Conservation (phyloP, 495 filamentous ascomycete genomes). For the Aspergillus wentii region DNA sequence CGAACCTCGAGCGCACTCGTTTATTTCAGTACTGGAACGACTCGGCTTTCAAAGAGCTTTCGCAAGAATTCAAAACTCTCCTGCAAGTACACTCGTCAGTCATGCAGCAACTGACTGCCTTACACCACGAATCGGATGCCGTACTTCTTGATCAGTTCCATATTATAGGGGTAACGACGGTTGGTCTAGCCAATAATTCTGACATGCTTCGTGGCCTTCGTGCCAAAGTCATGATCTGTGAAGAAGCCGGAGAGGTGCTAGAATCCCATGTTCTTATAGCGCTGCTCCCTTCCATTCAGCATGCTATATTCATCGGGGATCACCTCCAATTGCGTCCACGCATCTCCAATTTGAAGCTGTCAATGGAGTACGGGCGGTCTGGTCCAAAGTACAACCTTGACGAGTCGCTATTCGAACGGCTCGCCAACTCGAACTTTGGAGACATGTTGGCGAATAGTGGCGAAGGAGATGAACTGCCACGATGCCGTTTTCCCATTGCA, state of each 20-base stretch:
- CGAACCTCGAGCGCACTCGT: conserved; percentile 13
- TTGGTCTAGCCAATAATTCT: conserved; percentile 63
- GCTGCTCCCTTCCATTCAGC: conserved; percentile 64
- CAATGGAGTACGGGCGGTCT: conserved; percentile 45
- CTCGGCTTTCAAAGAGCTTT: conserved; percentile 26
- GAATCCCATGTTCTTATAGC: conserved; percentile 67
- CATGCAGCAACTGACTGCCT: no score
- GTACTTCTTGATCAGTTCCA: no score
- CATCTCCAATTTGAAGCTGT: conserved; percentile 60
- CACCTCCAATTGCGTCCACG: conserved; percentile 69
- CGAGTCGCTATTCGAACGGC: conserved; percentile 63
- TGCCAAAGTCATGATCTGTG: conserved; percentile 66
- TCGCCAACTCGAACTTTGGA: conserved; percentile 48
- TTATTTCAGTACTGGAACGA: conserved; percentile 5
- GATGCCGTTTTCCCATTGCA: conserved; percentile 44
- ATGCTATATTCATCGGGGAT: conserved; percentile 73
- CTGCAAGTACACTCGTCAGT: no score
- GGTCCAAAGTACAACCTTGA: conserved; percentile 59
- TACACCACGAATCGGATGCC: no score
- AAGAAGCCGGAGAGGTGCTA: conserved; percentile 76
- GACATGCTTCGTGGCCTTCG: conserved; percentile 53
- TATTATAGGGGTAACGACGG: conserved; percentile 71
- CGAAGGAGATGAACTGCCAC: conserved; percentile 10
- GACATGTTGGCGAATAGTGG: no score
- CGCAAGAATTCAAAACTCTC: no score